Conservation (phyloP, 2,329 filamentous ascomycete genomes). For the Scedosporium boydii region DNA sequence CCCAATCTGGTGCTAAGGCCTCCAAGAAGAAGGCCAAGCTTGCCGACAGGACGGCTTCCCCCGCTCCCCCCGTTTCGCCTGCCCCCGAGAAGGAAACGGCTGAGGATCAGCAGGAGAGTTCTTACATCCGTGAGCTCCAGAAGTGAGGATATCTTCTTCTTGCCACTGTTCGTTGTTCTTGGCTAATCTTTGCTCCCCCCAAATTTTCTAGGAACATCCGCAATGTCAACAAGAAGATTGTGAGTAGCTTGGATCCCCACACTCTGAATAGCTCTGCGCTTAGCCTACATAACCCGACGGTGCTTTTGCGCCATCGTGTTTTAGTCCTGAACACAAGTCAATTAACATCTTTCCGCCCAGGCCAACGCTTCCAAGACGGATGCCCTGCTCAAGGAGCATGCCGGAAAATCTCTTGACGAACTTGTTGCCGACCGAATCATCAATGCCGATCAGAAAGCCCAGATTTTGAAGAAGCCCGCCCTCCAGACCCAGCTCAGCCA, state of each 20-base stretch:
- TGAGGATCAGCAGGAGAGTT: conserved; percentile 58
- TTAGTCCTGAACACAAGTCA: neutral
- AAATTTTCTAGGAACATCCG: conserved; percentile 62
- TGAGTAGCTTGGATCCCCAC: conserved; percentile 37
- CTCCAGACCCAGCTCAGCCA: conserved; percentile 60
- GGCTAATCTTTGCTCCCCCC: conserved; percentile 4
- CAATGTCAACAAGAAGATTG: conserved; percentile 89
- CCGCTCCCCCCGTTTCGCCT: conserved; percentile 40
- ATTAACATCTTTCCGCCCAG: conserved; percentile 25
- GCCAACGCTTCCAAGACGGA: conserved; percentile 66
- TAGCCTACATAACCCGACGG: neutral
- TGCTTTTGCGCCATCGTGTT: neutral
- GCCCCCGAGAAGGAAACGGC: conserved; percentile 39
- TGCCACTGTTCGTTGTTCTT: conserved; percentile 8
- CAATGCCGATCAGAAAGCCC: conserved; percentile 71
- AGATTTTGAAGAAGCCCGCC: conserved; percentile 66
- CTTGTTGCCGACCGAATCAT: conserved; percentile 63
- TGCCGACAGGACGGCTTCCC: conserved; percentile 42
- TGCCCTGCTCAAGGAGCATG: conserved; percentile 57
- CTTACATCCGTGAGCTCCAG: conserved; percentile 78
- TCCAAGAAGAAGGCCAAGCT: conserved; percentile 52
- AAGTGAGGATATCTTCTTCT: conserved; percentile 50
- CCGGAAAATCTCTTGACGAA: conserved; percentile 62
- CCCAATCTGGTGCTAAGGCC: conserved; percentile 41
- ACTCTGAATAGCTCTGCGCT: neutral